phyloP scores from a whole-genome alignment of 23 red algal genomes.

The Gracilaria domingensis region DNA sequence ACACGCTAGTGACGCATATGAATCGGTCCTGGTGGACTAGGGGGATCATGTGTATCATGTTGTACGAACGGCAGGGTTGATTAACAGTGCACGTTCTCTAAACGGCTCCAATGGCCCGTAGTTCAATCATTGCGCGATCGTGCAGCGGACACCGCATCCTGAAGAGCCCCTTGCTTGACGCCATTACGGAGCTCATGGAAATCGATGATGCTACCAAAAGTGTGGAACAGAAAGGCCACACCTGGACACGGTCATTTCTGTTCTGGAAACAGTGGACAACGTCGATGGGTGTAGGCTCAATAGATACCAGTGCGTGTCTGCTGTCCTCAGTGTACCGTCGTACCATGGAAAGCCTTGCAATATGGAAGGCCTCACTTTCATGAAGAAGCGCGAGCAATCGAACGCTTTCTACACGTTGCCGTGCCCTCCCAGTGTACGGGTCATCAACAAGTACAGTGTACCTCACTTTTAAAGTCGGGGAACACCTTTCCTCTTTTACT shows the following conservation, averaged over 20 bases:
- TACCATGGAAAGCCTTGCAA: slow-evolving; percentile 1
- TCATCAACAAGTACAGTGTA: background rate
- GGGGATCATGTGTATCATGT: background rate
- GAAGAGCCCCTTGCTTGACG: background rate
- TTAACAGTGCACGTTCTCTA: background rate
- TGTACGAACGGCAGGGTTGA: slow-evolving; percentile 26
- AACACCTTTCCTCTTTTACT: background rate
- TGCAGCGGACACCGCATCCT: slow-evolving; percentile 41
- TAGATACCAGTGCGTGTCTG: slow-evolving; percentile 17
- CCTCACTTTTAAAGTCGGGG: background rate
- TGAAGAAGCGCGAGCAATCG: background rate
- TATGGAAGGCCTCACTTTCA: background rate
- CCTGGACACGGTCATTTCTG: slow-evolving; percentile 38
- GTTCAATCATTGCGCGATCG: background rate
- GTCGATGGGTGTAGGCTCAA: slow-evolving; percentile 5
- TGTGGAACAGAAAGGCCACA: slow-evolving; percentile 17
- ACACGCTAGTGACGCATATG: background rate
- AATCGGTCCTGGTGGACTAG: background rate
- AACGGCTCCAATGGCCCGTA: slow-evolving; percentile 22
- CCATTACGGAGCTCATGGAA: slow-evolving; percentile 25
- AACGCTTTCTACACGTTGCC: background rate
- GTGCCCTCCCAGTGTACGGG: background rate
- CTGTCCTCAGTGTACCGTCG: background rate
- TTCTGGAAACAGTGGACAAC: slow-evolving; percentile 35
- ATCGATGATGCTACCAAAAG: slow-evolving; percentile 5